Evolutionary conservation across 495 filamentous ascomycete genomes (phyloP).

Genomic region (Haplographium delicatum): DNA sequence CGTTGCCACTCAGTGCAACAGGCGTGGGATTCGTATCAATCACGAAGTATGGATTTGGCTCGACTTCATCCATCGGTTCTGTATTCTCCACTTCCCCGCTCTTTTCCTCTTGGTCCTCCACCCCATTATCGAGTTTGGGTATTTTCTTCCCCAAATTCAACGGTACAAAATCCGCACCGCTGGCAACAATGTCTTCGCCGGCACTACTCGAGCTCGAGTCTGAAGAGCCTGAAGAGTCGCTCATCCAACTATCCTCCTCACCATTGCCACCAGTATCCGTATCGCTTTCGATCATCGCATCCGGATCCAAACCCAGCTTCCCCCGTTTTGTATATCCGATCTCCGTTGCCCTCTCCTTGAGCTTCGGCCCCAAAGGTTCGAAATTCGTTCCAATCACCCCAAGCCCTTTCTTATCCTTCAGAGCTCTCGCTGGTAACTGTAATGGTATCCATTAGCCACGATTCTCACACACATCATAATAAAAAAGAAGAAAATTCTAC

Average conservation of each 20-base stretch:
- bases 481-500: not conserved
- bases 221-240: not conserved
- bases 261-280: not conserved
- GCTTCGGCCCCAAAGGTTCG: constrained; percentile 4
- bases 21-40: constrained; percentile 21
- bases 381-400: constrained; percentile 10
- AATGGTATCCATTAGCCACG: not conserved
- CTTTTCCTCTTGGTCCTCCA: not conserved
- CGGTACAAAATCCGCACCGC: constrained; percentile 5
- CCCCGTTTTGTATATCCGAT: constrained; percentile 5
- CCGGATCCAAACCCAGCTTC: not conserved
- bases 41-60: constrained; percentile 19
- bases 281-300: constrained; percentile 1
- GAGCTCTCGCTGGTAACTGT: constrained; percentile 4
- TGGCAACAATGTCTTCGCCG: constrained; percentile 1
- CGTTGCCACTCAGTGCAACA: constrained; percentile 4
- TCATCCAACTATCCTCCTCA: not conserved
- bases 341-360: constrained; percentile 6
- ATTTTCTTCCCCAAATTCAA: constrained; percentile 14
- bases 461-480: too few species aligned
- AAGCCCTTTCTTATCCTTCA: constrained; percentile 16
- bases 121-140: not conserved
- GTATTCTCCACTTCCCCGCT: not conserved
- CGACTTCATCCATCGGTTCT: not conserved
- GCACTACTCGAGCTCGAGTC: not conserved